These are phyloP conservation scores for Tuber melanosporum DNA, from an alignment of 495 filamentous ascomycete genomes.

Conservation along the genomic window DNA sequence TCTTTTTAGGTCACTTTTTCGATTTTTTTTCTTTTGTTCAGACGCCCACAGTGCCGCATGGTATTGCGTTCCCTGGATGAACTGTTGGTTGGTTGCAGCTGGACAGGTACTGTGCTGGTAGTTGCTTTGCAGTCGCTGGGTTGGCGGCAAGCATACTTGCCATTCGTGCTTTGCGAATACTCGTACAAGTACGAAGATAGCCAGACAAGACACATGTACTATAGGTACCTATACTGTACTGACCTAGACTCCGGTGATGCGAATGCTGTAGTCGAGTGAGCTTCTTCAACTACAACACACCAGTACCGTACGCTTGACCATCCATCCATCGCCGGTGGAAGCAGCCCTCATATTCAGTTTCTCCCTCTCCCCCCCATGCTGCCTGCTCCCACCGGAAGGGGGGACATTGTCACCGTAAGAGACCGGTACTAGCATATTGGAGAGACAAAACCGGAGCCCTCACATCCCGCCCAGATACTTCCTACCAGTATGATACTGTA, in stretches of 20 bases:
- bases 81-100: background rate
- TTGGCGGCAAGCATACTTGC: background rate
- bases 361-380: background rate
- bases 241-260: background rate
- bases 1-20: too few species aligned
- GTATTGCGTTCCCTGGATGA: background rate
- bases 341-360: background rate
- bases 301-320: background rate
- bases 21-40: too few species aligned
- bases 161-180: too few species aligned
- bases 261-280: background rate
- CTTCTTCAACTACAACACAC: background rate
- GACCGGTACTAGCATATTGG: background rate
- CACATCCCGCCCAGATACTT: background rate
- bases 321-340: background rate
- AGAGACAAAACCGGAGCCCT: background rate
- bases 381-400: background rate
- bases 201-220: background rate
- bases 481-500: background rate
- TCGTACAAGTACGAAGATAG: background rate
- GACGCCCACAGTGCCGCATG: too few species aligned
- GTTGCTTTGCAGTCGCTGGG: background rate
- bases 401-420: background rate
- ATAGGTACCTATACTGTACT: background rate
- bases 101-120: background rate